These are phyloP conservation scores for Cryomyces minteri DNA, from an alignment of 495 filamentous ascomycete genomes.

Conservation along the genomic window DNA sequence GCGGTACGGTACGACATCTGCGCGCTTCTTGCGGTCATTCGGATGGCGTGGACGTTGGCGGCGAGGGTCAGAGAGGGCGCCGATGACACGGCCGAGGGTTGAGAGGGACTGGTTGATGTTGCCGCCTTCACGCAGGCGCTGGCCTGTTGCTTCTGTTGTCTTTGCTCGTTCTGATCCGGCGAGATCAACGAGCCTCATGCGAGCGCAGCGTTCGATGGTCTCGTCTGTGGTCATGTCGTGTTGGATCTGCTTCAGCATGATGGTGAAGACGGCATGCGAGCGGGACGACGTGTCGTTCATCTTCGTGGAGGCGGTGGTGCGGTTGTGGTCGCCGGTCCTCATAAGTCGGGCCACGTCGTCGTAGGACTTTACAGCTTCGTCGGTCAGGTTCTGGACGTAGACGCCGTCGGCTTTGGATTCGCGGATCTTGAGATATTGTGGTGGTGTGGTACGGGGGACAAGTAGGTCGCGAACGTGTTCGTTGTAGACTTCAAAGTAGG, in stretches of 20 bases:
- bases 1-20: slow-evolving; percentile 75
- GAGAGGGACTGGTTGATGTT: slow-evolving; percentile 99
- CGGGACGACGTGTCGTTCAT: slow-evolving; percentile 98
- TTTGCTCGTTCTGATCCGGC: slow-evolving; percentile 92
- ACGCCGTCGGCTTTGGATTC: slow-evolving; percentile 90
- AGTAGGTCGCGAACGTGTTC: slow-evolving; percentile 95
- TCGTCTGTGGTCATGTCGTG: slow-evolving; percentile 89
- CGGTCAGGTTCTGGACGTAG: slow-evolving; percentile 94
- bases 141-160: slow-evolving; percentile 83
- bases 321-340: slow-evolving; percentile 70
- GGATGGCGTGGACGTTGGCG: slow-evolving; percentile 7
- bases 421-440: slow-evolving; percentile 91
- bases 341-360: slow-evolving; percentile 76
- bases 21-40: slow-evolving; percentile 21
- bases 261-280: slow-evolving; percentile 93
- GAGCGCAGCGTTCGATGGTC: slow-evolving; percentile 81
- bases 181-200: slow-evolving; percentile 90
- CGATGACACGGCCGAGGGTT: slow-evolving; percentile 88
- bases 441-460: slow-evolving; percentile 52
- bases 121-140: slow-evolving; percentile 76
- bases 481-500: slow-evolving; percentile 99
- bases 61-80: slow-evolving; percentile 70
- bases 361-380: slow-evolving; percentile 67
- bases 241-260: slow-evolving; percentile 91
- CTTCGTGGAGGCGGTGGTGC: slow-evolving; percentile 90